Base-by-base conservation (phyloP, 2,329 filamentous ascomycete species). In the Geosmithia putterillii region DNA sequence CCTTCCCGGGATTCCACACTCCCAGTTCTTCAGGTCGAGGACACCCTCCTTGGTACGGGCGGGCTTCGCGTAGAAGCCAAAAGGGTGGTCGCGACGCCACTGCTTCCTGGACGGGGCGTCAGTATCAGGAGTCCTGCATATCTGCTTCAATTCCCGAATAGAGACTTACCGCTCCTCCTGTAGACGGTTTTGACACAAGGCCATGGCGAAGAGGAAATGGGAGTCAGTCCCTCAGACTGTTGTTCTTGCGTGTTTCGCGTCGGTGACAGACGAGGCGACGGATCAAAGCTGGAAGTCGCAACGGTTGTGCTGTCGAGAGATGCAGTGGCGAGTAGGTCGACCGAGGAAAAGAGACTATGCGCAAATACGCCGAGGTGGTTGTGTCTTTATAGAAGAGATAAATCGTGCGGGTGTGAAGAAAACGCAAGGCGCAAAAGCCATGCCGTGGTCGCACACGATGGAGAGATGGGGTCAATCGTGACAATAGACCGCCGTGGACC, bases 81-180 rank as follows among this genome's bases (percentile, higher is more conserved):
- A 98, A 0, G 94, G 94, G 57, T 98, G 92, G 54, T 98, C 90
- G 59, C 82, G 82, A 51, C 92, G 81, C 92, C 92, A 98, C 67
- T 95, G 87, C 68, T 95, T 96, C 50, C 89, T 95, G 54, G 22
- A 34, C 28, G 36, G 42, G 23, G 28, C 28, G 40, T 46, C 28
- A 44, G 41, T n/a, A 15, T 28, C 35, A 7, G n/a, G n/a, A n/a
- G n/a, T n/a, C n/a, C n/a, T n/a, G n/a, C n/a, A n/a, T n/a, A n/a
- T n/a, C n/a, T n/a, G n/a, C n/a, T n/a, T 3, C 21, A 23, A 32
- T 9, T 32, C 10, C 28, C 14, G 12, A 9, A 9, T 34, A 36
- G n/a, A 21, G 14, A 64, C 76, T 51, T 73, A 89, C 86, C 87
- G 73, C 70, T 95, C 88, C 64, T 94, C 88, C 51, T 87, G 83